Base-by-base conservation (phyloP, 2,329 filamentous ascomycete species). In the Plectosphaerella cucumerina region DNA sequence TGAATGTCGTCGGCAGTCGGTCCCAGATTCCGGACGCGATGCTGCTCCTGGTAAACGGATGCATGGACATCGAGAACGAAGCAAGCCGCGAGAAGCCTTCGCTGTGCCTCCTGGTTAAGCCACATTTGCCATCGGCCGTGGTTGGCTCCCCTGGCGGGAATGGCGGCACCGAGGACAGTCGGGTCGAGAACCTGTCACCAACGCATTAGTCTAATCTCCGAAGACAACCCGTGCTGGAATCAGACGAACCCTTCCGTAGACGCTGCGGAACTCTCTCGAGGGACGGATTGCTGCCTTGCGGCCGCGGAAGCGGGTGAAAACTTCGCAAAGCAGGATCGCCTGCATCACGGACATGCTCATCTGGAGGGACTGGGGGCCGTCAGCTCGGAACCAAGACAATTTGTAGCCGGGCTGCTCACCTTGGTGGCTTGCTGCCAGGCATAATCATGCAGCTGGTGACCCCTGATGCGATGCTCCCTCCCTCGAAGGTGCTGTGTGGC, bases 31-130 rank as follows among this genome's bases (percentile, higher is more conserved):
- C 39, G 15, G 39, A 50, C 42, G 5, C 55, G 47, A n/a, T 48
- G 69, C 55, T 78, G 76, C 62, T 84, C 76, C 48, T 78, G 71
- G 58, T 80, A 83, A 54, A 76, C 68, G 54, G 77, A 74, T 59
- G 77, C 73, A 53, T 83, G 80, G 6, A 76, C 69, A 60, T 84
- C 81, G 50, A 81, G 67, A 49, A 81, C 64, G 62, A 83, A 81
- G 64, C 78, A 84, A 14, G 74, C 75, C 33, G 76, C 70, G n/a
- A 82, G 65, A 23, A 84, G 70, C 41, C 81, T 75, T 50, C 78
- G 75, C 50, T 69, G 70, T 8, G 76, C 69, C 63, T 85, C 81
- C 47, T 65, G 62, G 44, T 75, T 65, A 39, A 82, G 62, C 81
- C 81, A 84, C 53, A 65, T 59, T 37, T 65, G 67, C 81, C 81